phyloP scores from a whole-genome alignment of 306 rosid genomes.

The Inga laurina region DNA sequence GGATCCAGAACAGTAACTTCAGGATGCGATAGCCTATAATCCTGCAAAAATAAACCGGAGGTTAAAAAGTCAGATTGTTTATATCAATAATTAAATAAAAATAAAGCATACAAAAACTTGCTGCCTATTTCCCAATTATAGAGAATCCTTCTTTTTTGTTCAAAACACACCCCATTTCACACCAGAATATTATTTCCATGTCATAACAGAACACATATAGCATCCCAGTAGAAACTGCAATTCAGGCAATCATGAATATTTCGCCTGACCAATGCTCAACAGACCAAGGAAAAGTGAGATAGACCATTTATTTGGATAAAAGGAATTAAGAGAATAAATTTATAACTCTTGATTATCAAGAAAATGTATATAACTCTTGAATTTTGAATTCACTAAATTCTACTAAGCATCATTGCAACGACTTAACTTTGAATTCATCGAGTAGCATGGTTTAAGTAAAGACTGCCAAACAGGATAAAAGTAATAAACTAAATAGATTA shows the following conservation, averaged over 20 bases:
- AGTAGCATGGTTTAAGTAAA: not conserved
- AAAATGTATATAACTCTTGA: not conserved
- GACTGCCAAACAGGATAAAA: not conserved
- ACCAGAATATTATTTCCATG: constrained; percentile 9
- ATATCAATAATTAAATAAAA: not conserved
- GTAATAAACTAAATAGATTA: not conserved
- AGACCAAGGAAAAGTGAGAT: not conserved
- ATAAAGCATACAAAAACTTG: not conserved
- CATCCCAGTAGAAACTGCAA: not conserved
- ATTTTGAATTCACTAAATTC: constrained; percentile 5
- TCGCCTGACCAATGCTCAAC: constrained; percentile 7
- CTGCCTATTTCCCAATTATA: not conserved
- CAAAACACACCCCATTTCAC: not conserved
- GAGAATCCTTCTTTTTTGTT: not conserved
- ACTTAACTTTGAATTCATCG: not conserved
- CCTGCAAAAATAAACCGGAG: constrained; percentile 53
- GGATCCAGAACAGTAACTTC: constrained; percentile 96
- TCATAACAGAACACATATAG: not conserved
- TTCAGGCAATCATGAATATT: constrained; percentile 20
- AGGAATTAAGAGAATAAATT: not conserved
- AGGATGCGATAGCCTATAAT: constrained; percentile 78
- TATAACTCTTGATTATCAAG: not conserved
- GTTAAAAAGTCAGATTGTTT: constrained; percentile 22
- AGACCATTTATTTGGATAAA: not conserved
- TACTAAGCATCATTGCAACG: not conserved